Evolutionary conservation across 2,329 filamentous ascomycete genomes (phyloP), one percentile per base, ranked within the genome.

Genomic region (Incumbomyces lentus): DNA sequence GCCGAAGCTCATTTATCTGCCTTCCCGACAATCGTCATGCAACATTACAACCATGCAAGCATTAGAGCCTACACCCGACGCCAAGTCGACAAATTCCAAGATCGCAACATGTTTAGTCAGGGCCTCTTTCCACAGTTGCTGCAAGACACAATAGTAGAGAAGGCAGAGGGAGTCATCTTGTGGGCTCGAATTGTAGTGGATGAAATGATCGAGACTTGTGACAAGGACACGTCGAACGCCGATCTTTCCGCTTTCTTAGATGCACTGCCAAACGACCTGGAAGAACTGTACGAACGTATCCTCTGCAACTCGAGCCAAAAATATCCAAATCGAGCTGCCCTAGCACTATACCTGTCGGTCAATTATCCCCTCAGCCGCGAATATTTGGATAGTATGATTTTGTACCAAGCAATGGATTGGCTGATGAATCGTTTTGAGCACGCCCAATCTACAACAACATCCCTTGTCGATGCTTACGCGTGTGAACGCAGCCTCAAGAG

Each of bases 101-200:
- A 6, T 7, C n/a, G 10, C 31, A 7, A 36, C 5, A 18, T 26
- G 13, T n/a, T n/a, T 29, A 30, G 14, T n/a, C 11, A 44, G 31
- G 34, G 37, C n/a, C 31, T 37, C 33, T 26, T 35, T 16, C 13
- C 39, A 4, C 8, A 14, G 14, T 4, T 7, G 3, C 6, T 41
- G 13, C 39, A n/a, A 41, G 22, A 29, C 6, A 49, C 63, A 11
- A 45, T 74, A 19, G 55, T 57, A 5, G 41, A 57, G 5, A 68
- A 65, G 29, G 58, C 69, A 0, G 60, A 59, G 1, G 68, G 69
- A 0, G 57, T 73, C 4, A 71, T 73, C 40, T 55, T 72, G 47
- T 73, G 70, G 67, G 65, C 67, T 1, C 60, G 67, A 1, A 52
- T 72, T 0, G 69, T 72, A 2, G 60, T 73, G 1, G 49, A 61